Percentiles rank a stretch among this genome's conserved stretches.
Conservation (phyloP, 345 rosid genomes). For the Salix brachista region DNA sequence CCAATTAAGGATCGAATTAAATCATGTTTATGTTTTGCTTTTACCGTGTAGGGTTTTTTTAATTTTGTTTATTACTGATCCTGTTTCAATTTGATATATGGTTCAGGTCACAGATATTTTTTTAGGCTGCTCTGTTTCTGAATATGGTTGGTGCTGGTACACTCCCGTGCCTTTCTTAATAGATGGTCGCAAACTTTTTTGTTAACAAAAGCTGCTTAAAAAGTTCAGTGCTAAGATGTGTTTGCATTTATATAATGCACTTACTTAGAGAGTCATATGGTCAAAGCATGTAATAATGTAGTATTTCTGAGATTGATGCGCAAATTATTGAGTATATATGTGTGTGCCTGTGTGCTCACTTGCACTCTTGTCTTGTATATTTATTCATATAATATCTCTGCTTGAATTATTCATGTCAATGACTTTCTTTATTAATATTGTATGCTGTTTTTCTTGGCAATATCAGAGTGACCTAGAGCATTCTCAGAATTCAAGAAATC, state of each 20-base stretch:
- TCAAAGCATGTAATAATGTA: background rate
- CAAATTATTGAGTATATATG: background rate
- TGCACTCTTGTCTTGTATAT: background rate
- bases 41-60: background rate
- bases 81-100: too few relatives aligned
- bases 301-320: background rate
- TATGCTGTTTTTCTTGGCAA: constrained; percentile 12
- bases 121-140: background rate
- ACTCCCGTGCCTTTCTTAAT: too few relatives aligned
- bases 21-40: background rate
- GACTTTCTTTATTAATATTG: background rate
- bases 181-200: too few relatives aligned
- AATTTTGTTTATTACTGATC: background rate
- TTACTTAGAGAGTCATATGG: background rate
- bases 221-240: too few relatives aligned
- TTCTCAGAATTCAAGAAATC: constrained; percentile 36
- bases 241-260: background rate
- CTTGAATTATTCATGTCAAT: background rate
- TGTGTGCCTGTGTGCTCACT: background rate
- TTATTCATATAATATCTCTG: background rate
- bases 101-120: too few relatives aligned
- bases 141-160: too few relatives aligned
- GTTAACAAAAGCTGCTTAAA: too few relatives aligned
- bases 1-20: background rate
- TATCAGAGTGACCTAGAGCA: constrained; percentile 73